Conservation (phyloP, 805 yeast species). For the Candida peoriensis region DNA sequence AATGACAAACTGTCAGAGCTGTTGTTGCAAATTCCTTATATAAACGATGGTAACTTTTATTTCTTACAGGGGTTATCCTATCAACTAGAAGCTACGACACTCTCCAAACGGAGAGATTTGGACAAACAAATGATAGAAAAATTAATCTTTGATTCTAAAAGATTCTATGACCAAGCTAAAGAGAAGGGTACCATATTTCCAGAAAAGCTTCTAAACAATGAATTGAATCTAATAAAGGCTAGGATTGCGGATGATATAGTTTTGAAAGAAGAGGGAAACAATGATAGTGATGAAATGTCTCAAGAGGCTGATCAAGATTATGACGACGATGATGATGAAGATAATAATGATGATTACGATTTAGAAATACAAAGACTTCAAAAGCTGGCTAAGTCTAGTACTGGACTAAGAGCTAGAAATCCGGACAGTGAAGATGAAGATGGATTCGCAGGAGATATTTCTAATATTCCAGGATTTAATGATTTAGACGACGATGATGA, state of each 20-base stretch:
- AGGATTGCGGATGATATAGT: conserved; percentile 6
- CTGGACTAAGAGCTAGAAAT: conserved; percentile 1
- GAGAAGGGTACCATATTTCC: conserved; percentile 12
- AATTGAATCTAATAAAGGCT: conserved; percentile 10
- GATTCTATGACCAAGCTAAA: conserved; percentile 13
- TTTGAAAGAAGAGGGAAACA: background rate
- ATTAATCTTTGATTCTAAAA: conserved; percentile 11
- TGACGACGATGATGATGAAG: background rate
- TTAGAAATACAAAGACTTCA: background rate
- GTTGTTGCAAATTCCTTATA: conserved; percentile 14
- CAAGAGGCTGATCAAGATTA: background rate
- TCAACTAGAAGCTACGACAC: conserved; percentile 15
- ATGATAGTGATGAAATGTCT: conserved; percentile 2
- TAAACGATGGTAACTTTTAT: conserved; percentile 20
- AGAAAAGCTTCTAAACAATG: conserved; percentile 13
- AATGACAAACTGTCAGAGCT: conserved; percentile 17
- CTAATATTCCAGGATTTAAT: background rate
- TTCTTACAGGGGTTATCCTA: conserved; percentile 21
- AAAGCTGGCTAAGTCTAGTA: background rate
- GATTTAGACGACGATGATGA: conserved; percentile 2
- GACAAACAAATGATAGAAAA: conserved; percentile 11
- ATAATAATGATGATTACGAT: background rate
- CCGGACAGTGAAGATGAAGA: conserved; percentile 4
- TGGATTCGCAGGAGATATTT: background rate
- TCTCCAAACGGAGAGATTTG: conserved; percentile 1